Evolutionary conservation across 805 yeast genomes (phyloP).

Genomic region (Isabelozyma pseudorhagii): DNA sequence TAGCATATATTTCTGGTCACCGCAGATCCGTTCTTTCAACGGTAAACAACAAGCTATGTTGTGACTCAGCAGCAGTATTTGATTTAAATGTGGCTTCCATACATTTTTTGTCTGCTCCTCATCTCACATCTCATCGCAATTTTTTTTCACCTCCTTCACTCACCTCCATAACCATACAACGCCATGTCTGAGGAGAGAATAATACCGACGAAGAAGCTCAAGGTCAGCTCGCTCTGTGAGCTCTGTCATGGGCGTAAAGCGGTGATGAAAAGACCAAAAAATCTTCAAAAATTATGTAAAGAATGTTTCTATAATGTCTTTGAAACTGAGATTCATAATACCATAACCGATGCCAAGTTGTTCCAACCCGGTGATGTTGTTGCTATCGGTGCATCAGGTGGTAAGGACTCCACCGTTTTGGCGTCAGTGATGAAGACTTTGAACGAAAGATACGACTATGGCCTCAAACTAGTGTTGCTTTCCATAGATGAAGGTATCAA

Average conservation of each 20-base stretch:
- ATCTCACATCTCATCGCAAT: neutral
- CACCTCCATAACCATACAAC: neutral
- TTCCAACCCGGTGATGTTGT: conserved; percentile 81
- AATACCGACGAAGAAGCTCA: conserved; percentile 19
- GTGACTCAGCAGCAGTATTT: too few relatives aligned
- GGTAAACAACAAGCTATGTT: too few relatives aligned
- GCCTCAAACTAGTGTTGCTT: conserved; percentile 75
- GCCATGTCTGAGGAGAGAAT: conserved; percentile 4
- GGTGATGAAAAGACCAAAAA: conserved; percentile 87
- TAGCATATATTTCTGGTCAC: too few relatives aligned
- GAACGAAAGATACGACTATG: conserved; percentile 86
- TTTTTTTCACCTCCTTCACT: neutral
- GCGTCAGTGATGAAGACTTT: conserved; percentile 84
- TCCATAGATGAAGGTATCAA: conserved; percentile 96
- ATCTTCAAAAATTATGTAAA: conserved; percentile 84
- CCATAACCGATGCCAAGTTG: conserved; percentile 66
- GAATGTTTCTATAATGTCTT: conserved; percentile 86
- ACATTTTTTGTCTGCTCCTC: too few relatives aligned
- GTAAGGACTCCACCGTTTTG: conserved; percentile 94
- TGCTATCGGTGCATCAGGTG: conserved; percentile 99
- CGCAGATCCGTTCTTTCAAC: too few relatives aligned
- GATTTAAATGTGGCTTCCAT: too few relatives aligned
- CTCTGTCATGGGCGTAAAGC: conserved; percentile 81
- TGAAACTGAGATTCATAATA: conserved; percentile 93
- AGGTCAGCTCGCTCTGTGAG: conserved; percentile 62